Evolutionary conservation across 148 eudicot species (phyloP).

Genomic region (Camellia sinensis): DNA sequence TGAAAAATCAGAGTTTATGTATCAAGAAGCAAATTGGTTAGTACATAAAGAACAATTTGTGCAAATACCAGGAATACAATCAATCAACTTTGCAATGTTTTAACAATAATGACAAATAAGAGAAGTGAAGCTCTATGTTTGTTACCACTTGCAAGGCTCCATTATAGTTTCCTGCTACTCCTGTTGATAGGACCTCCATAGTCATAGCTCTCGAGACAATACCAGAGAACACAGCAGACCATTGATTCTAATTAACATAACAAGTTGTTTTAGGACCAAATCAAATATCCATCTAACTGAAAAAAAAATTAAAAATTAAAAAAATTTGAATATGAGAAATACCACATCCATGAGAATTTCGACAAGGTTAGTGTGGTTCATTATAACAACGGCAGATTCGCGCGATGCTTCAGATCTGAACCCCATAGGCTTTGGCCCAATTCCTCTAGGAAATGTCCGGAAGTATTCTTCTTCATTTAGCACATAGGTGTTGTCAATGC

Average conservation of each 20-base stretch:
- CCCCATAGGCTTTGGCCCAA: conserved; percentile 29
- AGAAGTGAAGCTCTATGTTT: background rate
- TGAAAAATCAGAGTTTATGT: background rate
- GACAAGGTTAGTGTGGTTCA: conserved; percentile 37
- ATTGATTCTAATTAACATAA: conserved; percentile 28
- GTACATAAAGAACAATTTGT: background rate
- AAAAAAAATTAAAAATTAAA: background rate
- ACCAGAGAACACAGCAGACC: conserved; percentile 42
- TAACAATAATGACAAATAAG: background rate
- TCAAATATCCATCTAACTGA: background rate
- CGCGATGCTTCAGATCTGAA: conserved; percentile 41
- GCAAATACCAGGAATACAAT: background rate
- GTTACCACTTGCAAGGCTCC: conserved; percentile 51
- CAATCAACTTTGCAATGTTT: background rate
- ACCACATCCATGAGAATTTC: conserved; percentile 63
- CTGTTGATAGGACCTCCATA: conserved; percentile 41
- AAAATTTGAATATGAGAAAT: background rate
- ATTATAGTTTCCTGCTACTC: conserved; percentile 43
- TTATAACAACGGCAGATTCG: conserved; percentile 33
- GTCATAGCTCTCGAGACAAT: conserved; percentile 42
- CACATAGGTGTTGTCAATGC: conserved; percentile 1
- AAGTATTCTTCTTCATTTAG: conserved; percentile 45
- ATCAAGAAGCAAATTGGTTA: background rate
- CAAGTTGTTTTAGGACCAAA: too few species aligned
- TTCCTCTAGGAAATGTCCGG: conserved; percentile 28